Percentiles rank a stretch among this genome's conserved stretches.
Evolutionary conservation across 2,329 filamentous ascomycete species (phyloP).

Genomic region (Penicillium griseofulvum): DNA sequence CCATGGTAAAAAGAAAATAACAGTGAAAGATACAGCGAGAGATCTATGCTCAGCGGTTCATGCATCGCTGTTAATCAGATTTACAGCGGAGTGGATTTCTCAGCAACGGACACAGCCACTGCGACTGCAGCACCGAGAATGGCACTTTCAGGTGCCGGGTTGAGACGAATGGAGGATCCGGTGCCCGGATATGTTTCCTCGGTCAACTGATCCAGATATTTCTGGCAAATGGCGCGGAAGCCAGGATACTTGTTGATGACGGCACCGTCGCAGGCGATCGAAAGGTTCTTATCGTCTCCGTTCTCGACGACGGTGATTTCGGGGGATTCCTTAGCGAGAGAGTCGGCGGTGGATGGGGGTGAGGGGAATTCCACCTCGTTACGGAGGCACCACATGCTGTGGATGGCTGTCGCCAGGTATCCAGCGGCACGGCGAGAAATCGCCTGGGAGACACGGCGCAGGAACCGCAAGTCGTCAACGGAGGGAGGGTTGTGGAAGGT

Average conservation of each 20-base stretch:
- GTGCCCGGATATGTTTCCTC: constrained; percentile 26
- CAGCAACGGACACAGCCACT: constrained; percentile 43
- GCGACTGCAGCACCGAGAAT: constrained; percentile 49
- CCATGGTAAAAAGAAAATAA: constrained; percentile 13
- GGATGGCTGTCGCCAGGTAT: constrained; percentile 62
- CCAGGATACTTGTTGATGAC: constrained; percentile 53
- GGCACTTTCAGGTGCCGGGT: constrained; percentile 44
- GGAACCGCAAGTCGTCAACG: constrained; percentile 53
- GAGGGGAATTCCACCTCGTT: constrained; percentile 48
- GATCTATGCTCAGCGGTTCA: constrained; percentile 12
- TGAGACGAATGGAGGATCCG: constrained; percentile 37
- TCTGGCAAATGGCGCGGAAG: constrained; percentile 46
- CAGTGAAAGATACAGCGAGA: constrained; percentile 12
- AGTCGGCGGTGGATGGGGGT: constrained; percentile 18
- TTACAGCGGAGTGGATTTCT: constrained; percentile 18
- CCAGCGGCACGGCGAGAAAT: constrained; percentile 60
- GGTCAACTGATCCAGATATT: constrained; percentile 43
- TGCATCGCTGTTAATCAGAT: constrained; percentile 7
- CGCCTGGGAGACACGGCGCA: constrained; percentile 52
- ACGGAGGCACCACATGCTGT: constrained; percentile 59
- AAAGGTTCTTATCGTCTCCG: constrained; percentile 35
- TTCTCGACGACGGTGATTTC: constrained; percentile 37
- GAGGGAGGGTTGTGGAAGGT: constrained; percentile 47
- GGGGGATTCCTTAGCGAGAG: constrained; percentile 28
- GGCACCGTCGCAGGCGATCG: constrained; percentile 53